Evolutionary conservation across 1,284 basidiomycete species (phyloP).

Genomic region (Caloboletus inedulis): DNA sequence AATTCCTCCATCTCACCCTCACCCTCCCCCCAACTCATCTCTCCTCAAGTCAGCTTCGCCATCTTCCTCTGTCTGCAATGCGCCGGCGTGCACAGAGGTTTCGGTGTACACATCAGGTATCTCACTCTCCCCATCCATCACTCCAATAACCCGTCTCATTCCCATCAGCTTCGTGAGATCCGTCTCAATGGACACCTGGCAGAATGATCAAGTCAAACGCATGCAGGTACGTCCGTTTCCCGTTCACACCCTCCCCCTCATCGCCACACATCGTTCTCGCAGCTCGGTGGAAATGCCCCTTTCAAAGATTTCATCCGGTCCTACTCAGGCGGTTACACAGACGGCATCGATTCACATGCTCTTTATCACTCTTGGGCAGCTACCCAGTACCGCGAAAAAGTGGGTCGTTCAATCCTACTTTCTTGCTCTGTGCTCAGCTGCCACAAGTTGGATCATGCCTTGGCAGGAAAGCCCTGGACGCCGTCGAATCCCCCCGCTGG

Average conservation of each 20-base stretch:
- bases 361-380: slow-evolving; percentile 93
- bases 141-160: slow-evolving; percentile 9
- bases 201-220: slow-evolving; percentile 81
- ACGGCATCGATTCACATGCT: slow-evolving; percentile 67
- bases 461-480: slow-evolving; percentile 70
- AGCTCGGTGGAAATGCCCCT: slow-evolving; percentile 83
- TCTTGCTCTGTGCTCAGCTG: slow-evolving; percentile 5
- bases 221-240: slow-evolving; percentile 75
- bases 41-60: slow-evolving; percentile 62
- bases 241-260: slow-evolving; percentile 6
- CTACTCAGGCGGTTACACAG: slow-evolving; percentile 78
- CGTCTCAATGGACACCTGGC: slow-evolving; percentile 96
- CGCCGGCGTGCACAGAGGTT: slow-evolving; percentile 84
- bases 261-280: slow-evolving; percentile 16
- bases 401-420: slow-evolving; percentile 28
- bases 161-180: slow-evolving; percentile 80
- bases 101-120: slow-evolving; percentile 84
- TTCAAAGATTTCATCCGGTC: slow-evolving; percentile 77
- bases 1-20: slow-evolving; percentile 10
- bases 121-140: slow-evolving; percentile 10
- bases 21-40: background rate
- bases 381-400: slow-evolving; percentile 88
- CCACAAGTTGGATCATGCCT: slow-evolving; percentile 61
- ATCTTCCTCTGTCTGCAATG: slow-evolving; percentile 91
- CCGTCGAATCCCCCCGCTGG: slow-evolving; percentile 60